Evolutionary conservation across 352 stramenopile genomes (phyloP).

Genomic region (Phytophthora pistaciae): DNA sequence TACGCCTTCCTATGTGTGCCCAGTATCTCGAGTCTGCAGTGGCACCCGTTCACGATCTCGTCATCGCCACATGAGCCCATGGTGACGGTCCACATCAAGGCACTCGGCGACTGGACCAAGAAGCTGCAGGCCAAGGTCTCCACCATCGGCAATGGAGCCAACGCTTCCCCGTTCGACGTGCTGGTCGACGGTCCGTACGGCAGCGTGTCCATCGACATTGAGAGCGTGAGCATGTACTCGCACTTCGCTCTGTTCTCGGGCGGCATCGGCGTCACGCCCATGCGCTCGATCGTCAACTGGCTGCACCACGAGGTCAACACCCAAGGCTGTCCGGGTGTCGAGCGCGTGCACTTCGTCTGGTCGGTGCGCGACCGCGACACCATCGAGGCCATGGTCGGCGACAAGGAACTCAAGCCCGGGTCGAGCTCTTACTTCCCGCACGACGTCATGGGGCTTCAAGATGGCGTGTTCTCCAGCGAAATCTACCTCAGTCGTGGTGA

Average conservation of each 20-base stretch:
- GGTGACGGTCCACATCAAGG: conserved; percentile 65
- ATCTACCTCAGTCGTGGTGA: conserved; percentile 43
- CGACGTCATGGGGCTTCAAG: not conserved
- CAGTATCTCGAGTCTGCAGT: conserved; percentile 59
- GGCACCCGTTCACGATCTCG: conserved; percentile 88
- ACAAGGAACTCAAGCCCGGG: conserved; percentile 1
- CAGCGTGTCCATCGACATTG: conserved; percentile 11
- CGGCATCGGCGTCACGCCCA: conserved; percentile 20
- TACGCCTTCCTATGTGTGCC: conserved; percentile 56
- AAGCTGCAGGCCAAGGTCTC: conserved; percentile 31
- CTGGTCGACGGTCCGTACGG: conserved; percentile 60
- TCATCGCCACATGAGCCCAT: conserved; percentile 64
- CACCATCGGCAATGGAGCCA: not conserved
- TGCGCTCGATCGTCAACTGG: conserved; percentile 26
- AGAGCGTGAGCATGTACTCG: conserved; percentile 10
- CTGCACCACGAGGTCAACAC: conserved; percentile 22
- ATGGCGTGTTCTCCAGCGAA: conserved; percentile 39
- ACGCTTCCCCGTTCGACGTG: conserved; percentile 22
- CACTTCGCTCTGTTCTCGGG: conserved; percentile 21
- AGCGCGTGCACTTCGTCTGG: conserved; percentile 52
- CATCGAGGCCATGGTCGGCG: conserved; percentile 24
- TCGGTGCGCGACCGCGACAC: conserved; percentile 43
- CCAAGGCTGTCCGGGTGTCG: conserved; percentile 12
- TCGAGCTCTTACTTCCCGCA: conserved; percentile 31
- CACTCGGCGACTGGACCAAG: conserved; percentile 61